Base-by-base conservation (phyloP, 1,284 basidiomycete species). In the Heterobasidion annosum region DNA sequence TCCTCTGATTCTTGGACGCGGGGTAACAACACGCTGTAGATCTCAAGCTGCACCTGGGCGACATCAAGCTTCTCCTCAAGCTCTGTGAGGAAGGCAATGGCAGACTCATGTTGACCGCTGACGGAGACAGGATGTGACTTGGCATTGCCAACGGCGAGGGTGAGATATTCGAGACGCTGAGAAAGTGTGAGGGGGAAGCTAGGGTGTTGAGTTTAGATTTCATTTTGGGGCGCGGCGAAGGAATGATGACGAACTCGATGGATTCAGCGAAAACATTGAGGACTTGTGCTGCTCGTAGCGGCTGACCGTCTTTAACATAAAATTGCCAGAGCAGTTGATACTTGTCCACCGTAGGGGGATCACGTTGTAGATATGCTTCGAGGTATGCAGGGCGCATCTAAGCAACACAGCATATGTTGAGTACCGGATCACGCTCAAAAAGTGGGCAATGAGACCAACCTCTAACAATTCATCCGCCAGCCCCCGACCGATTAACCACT, bases 61-160 rank as follows among this genome's bases (percentile, higher is more conserved):
- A 99, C 97, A 55, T 99, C 97, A 8, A 99, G 79, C 67, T 94
- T 93, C 70, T 99, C 97, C 71, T 98, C 95, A 15, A 98, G 75
- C 59, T 93, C 89, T 0, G 88, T 91, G 32, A 96, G 78, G 74
- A 98, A 97, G 50, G 91, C 87, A 54, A 98, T 92, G 9, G 88
- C 88, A 18, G 83, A 85, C 67, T 93, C 93, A 61, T 91, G 86
- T 60, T 79, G 76, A 33, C 88, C 87, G 33, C 79, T 79, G 16
- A 79, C 76, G 34, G 90, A 83, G 33, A 91, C 79, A 15, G 92
- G 88, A 64, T 94, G 89, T 15, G 93, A 94, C 72, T 98, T 98
- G 49, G 94, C 96, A 64, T 98, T 97, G 54, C 91, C 91, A 40
- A 97, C 88, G 0, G 96, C 94, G 52, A 98, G 81, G 1, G 93